A percentile compares a stretch with the other conserved stretches of the same genome.
Evolutionary conservation across 257 asterid genomes (phyloP).

Genomic region (Leonotis leonurus): DNA sequence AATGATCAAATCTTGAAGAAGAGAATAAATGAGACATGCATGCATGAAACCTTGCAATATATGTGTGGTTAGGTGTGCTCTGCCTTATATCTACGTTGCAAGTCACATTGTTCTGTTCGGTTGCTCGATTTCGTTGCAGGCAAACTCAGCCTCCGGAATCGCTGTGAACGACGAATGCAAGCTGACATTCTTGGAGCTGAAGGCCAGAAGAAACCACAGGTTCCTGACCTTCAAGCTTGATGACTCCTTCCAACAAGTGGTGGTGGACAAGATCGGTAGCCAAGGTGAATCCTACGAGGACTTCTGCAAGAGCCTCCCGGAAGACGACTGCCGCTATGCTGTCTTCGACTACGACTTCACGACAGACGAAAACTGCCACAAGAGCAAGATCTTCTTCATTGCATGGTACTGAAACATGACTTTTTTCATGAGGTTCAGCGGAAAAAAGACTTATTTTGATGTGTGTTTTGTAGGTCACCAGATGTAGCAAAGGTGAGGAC

Average conservation of each 20-base stretch:
- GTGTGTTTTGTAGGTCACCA: constrained; percentile 40
- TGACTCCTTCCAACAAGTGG: constrained; percentile 36
- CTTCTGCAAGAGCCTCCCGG: constrained; percentile 43
- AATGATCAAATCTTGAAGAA: background rate
- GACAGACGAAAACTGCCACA: constrained; percentile 56
- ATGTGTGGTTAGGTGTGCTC: background rate
- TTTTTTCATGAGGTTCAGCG: background rate
- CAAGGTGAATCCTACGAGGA: constrained; percentile 42
- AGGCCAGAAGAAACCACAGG: constrained; percentile 53
- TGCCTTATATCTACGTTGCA: background rate
- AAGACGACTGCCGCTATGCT: constrained; percentile 55
- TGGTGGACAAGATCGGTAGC: constrained; percentile 46
- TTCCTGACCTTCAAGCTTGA: constrained; percentile 56
- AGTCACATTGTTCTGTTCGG: no score
- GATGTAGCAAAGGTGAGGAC: constrained; percentile 54
- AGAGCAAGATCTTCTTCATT: constrained; percentile 65
- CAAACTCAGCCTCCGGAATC: constrained; percentile 62
- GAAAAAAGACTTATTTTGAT: background rate
- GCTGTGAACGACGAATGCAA: constrained; percentile 70
- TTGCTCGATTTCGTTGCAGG: constrained; percentile 22
- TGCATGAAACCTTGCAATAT: background rate
- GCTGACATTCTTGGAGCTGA: constrained; percentile 57
- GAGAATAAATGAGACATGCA: background rate
- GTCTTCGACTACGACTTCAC: constrained; percentile 65
- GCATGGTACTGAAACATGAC: constrained; percentile 33